Conservation (phyloP, 495 filamentous ascomycete genomes). For the Penicillium lagena region DNA sequence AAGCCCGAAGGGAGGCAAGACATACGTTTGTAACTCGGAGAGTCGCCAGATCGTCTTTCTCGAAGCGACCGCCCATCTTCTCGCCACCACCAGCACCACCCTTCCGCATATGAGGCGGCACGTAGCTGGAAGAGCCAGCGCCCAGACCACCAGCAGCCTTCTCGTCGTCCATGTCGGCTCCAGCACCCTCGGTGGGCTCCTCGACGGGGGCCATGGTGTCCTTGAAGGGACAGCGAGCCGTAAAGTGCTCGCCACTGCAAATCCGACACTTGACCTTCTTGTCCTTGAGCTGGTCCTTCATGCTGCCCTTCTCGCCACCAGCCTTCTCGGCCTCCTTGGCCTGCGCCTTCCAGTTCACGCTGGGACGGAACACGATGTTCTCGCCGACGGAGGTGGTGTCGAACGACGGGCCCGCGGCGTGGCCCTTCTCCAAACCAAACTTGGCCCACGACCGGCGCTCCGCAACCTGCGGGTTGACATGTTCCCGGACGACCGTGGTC, state of each 20-base stretch:
- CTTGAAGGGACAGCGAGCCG: constrained; percentile 85
- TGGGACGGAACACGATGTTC: constrained; percentile 93
- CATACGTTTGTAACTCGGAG: constrained; percentile 94
- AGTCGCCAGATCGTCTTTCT: constrained; percentile 93
- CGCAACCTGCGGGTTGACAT: constrained; percentile 93
- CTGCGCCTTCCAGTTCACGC: constrained; percentile 83
- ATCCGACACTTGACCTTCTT: constrained; percentile 99
- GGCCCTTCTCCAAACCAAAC: constrained; percentile 80
- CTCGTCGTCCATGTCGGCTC: constrained; percentile 43
- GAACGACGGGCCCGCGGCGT: constrained; percentile 56
- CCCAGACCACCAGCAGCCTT: constrained; percentile 50
- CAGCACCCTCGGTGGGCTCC: constrained; percentile 52
- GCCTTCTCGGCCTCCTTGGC: constrained; percentile 77
- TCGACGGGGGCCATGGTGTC: constrained; percentile 75
- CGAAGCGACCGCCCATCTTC: constrained; percentile 89
- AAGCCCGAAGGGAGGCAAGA: constrained; percentile 11
- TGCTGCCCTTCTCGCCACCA: constrained; percentile 58
- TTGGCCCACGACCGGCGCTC: constrained; percentile 88
- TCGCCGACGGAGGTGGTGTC: constrained; percentile 93
- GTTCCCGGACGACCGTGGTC: constrained; percentile 77
- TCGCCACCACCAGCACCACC: constrained; percentile 65
- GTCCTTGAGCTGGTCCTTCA: constrained; percentile 92
- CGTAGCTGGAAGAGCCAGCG: constrained; percentile 73
- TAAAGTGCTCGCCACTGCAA: constrained; percentile 97
- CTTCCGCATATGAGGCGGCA: constrained; percentile 85